These are phyloP conservation scores for Anethum foeniculum DNA, from an alignment of 140 eudicot species.

Conservation along the genomic window DNA sequence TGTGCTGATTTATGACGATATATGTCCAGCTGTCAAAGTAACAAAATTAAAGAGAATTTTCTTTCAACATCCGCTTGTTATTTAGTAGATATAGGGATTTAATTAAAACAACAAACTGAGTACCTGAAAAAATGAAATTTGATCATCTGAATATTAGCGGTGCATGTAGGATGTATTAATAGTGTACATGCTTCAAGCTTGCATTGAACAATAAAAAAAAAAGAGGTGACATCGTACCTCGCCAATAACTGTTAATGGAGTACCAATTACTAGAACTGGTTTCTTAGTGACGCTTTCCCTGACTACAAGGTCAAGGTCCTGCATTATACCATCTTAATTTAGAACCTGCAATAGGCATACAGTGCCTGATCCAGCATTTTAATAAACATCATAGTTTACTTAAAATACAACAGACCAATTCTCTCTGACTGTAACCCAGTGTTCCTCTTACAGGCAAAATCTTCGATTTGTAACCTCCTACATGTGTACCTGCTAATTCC, in stretches of 20 bases:
- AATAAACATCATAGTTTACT: not conserved
- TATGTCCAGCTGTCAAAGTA: not conserved
- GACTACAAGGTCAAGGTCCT: conserved; percentile 97
- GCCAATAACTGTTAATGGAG: conserved; percentile 90
- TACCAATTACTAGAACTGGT: conserved; percentile 90
- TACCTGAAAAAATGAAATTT: not conserved
- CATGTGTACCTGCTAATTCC: conserved; percentile 80
- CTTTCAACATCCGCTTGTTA: not conserved
- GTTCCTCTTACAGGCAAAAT: conserved; percentile 83
- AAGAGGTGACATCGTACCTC: conserved; percentile 51
- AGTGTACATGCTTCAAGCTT: not conserved
- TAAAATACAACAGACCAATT: conserved; percentile 41
- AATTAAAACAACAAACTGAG: not conserved
- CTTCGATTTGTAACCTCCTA: conserved; percentile 74
- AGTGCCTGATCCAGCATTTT: not conserved
- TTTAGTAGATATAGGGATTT: not conserved
- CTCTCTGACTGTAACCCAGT: conserved; percentile 68
- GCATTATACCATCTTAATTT: conserved; percentile 18
- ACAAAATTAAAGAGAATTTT: too few relatives aligned
- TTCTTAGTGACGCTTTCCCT: conserved; percentile 44
- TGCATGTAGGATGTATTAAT: not conserved
- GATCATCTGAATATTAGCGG: not conserved
- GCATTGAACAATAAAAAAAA: not conserved
- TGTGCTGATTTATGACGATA: not conserved
- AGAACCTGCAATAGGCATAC: conserved; percentile 9